Evolutionary conservation across 352 stramenopile species (phyloP).

Genomic region (Phytophthora pini): DNA sequence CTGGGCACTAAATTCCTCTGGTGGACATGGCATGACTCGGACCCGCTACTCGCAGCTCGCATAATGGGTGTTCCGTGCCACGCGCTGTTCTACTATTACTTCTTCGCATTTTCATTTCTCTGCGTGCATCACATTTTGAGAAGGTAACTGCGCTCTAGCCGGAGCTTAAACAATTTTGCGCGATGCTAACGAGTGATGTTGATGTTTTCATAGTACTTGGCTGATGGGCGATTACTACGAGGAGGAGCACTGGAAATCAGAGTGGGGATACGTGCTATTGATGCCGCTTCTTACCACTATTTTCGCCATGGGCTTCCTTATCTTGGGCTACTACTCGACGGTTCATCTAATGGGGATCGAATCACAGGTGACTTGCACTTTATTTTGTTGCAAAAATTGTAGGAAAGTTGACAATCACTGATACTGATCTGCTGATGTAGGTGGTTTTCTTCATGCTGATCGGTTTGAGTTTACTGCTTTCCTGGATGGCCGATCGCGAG

Average conservation of each 20-base stretch:
- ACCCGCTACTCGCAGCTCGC: constrained; percentile 65
- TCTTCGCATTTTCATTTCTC: constrained; percentile 62
- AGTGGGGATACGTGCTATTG: constrained; percentile 71
- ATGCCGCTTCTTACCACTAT: constrained; percentile 57
- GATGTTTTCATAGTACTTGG: constrained; percentile 40
- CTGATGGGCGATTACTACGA: constrained; percentile 72
- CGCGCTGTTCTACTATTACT: constrained; percentile 72
- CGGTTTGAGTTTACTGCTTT: constrained; percentile 55
- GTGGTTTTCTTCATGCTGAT: constrained; percentile 63
- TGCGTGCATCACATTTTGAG: constrained; percentile 61
- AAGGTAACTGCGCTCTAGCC: constrained; percentile 39
- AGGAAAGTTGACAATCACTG: not conserved
- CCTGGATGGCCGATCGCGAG: constrained; percentile 78
- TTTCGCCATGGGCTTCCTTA: constrained; percentile 62
- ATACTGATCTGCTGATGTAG: constrained; percentile 28
- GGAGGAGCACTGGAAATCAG: constrained; percentile 59
- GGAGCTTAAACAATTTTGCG: not conserved
- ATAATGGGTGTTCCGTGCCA: constrained; percentile 74
- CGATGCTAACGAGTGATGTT: constrained; percentile 6
- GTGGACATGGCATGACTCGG: constrained; percentile 89
- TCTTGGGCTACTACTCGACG: constrained; percentile 72
- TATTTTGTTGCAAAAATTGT: not conserved
- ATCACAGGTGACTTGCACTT: constrained; percentile 36
- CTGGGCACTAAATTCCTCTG: constrained; percentile 83
- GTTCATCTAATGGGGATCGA: constrained; percentile 64